A percentile compares a stretch with the other conserved stretches of the same genome.
phyloP scores from a whole-genome alignment of 192 early-diverging fungal species.

The Coemansia sp. region DNA sequence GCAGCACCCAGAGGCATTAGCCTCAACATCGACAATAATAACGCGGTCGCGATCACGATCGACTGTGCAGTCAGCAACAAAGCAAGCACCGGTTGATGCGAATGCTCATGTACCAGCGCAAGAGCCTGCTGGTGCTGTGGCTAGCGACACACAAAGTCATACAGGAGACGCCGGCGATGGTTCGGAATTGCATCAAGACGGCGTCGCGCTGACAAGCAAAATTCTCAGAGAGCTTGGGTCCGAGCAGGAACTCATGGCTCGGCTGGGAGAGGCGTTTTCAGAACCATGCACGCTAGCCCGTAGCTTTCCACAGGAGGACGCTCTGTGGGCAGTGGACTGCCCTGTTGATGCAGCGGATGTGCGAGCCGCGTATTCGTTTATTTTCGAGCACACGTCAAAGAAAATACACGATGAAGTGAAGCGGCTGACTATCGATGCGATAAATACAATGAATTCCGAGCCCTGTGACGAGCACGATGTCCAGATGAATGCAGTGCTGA shows the following conservation, averaged over 20 bases:
- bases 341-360: constrained; percentile 47
- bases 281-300: constrained; percentile 49
- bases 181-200: not conserved
- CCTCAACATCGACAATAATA: constrained; percentile 25
- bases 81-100: not conserved
- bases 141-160: not conserved
- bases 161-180: not conserved
- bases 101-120: not conserved
- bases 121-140: not conserved
- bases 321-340: constrained; percentile 20
- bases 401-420: constrained; percentile 27
- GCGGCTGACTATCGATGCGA: constrained; percentile 19
- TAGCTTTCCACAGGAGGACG: constrained; percentile 42
- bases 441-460: constrained; percentile 35
- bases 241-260: constrained; percentile 27
- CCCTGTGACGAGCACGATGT: constrained; percentile 47
- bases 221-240: constrained; percentile 15
- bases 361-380: constrained; percentile 22
- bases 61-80: constrained; percentile 9
- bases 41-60: constrained; percentile 47
- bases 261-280: constrained; percentile 31
- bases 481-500: constrained; percentile 43
- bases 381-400: constrained; percentile 10
- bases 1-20: constrained; percentile 3
- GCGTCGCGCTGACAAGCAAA: constrained; percentile 24